These are phyloP conservation scores for Colletotrichum higginsianum DNA, from an alignment of 2,329 filamentous ascomycete genomes.

Conservation along the genomic window DNA sequence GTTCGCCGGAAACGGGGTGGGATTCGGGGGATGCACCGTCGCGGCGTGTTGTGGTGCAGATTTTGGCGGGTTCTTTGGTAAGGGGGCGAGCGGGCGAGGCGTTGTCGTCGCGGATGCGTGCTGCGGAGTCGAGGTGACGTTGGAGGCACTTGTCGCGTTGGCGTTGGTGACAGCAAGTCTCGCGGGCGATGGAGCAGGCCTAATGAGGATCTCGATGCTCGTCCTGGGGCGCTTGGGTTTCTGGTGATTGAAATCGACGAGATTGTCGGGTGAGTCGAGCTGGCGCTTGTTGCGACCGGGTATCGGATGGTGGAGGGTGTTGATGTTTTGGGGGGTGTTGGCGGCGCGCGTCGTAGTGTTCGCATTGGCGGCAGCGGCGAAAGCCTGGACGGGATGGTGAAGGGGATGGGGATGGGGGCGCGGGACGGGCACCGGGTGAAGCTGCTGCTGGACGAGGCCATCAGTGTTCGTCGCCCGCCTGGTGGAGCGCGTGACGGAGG, in stretches of 20 bases:
- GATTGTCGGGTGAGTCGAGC: conserved; percentile 58
- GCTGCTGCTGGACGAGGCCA: conserved; percentile 51
- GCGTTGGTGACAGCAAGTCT: conserved; percentile 43
- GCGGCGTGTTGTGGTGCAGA: conserved; percentile 32
- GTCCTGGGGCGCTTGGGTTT: conserved; percentile 67
- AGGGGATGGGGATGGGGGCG: conserved; percentile 45
- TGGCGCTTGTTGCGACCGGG: conserved; percentile 64
- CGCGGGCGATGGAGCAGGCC: conserved; percentile 44
- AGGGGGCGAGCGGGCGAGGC: conserved; percentile 23
- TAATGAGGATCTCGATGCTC: conserved; percentile 65
- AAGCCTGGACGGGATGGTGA: conserved; percentile 43
- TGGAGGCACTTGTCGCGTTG: conserved; percentile 31
- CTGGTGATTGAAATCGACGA: conserved; percentile 59
- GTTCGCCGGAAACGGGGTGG: conserved; percentile 44
- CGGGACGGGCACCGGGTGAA: conserved; percentile 44
- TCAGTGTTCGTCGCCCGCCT: conserved; percentile 59
- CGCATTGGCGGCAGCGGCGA: conserved; percentile 47
- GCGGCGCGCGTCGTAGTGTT: conserved; percentile 49
- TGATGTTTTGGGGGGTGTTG: conserved; percentile 50
- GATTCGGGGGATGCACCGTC: conserved; percentile 42
- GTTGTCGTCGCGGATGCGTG: conserved; percentile 39
- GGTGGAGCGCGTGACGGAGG: conserved; percentile 66
- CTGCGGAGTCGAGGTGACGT: conserved; percentile 37
- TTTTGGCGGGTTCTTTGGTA: conserved; percentile 29
- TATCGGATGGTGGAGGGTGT: conserved; percentile 52